These are phyloP conservation scores for Tricholoma saponaceum DNA, from an alignment of 768 basidiomycete species.

Conservation along the genomic window DNA sequence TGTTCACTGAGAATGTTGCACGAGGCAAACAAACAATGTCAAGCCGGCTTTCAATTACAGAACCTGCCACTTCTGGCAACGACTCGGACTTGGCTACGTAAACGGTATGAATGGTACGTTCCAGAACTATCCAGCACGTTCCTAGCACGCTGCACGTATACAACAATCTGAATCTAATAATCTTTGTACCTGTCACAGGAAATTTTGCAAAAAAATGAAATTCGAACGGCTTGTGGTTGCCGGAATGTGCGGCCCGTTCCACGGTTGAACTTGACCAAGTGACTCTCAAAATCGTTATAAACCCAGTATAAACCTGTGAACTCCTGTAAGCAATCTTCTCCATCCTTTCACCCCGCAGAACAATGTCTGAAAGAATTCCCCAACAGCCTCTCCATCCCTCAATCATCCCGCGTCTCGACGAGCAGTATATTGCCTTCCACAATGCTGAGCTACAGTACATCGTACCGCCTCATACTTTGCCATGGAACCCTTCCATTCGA, in stretches of 20 bases:
- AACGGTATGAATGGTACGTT: neutral
- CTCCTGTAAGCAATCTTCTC: too few species aligned
- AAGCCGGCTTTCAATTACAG: neutral
- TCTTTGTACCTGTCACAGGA: too few species aligned
- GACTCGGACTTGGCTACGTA: neutral
- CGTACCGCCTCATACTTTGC: conserved; percentile 36
- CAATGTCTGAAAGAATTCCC: neutral
- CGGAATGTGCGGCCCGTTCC: neutral
- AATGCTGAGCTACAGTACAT: conserved; percentile 32
- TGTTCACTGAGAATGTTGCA: neutral
- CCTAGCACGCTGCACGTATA: too few species aligned
- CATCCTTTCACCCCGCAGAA: too few species aligned
- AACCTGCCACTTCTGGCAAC: neutral
- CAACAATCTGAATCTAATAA: too few species aligned
- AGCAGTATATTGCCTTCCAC: conserved; percentile 30
- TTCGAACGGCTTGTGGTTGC: too few species aligned
- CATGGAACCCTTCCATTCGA: conserved; percentile 60
- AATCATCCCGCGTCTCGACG: conserved; percentile 53
- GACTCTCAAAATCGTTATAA: neutral
- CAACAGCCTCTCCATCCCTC: conserved; percentile 46
- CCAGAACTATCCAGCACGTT: neutral
- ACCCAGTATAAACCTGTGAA: too few species aligned
- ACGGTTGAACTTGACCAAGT: neutral
- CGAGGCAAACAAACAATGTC: neutral
- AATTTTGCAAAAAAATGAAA: too few species aligned